Conservation (phyloP, 2,329 filamentous ascomycete genomes). For the Davidsoniella virescens region DNA sequence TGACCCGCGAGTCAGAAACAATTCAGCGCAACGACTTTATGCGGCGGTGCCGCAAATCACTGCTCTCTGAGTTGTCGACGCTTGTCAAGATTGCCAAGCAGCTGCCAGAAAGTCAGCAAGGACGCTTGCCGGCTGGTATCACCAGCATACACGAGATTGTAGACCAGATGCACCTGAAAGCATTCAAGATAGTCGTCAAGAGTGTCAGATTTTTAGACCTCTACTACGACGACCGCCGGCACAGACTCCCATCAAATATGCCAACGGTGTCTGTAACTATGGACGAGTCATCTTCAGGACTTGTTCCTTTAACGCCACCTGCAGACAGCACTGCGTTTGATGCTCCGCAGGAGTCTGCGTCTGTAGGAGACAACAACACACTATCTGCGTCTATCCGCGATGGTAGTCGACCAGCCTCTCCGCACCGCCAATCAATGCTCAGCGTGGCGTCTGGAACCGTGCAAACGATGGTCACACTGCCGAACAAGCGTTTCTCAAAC, state of each 20-base stretch:
- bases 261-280: neutral
- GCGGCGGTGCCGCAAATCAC: conserved; percentile 65
- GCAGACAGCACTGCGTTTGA: conserved; percentile 38
- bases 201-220: conserved; percentile 81
- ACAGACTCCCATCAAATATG: conserved; percentile 5
- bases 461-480: conserved; percentile 22
- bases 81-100: conserved; percentile 80
- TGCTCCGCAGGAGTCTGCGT: conserved; percentile 16
- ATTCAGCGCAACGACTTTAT: conserved; percentile 63
- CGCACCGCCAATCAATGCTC: conserved; percentile 11
- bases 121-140: conserved; percentile 18
- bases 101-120: conserved; percentile 56
- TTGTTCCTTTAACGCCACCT: conserved; percentile 46
- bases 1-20: conserved; percentile 63
- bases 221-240: conserved; percentile 46
- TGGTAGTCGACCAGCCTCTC: neutral
- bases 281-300: conserved; percentile 12
- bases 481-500: conserved; percentile 32
- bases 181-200: conserved; percentile 85
- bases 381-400: neutral
- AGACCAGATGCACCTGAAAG: conserved; percentile 85
- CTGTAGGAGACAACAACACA: neutral
- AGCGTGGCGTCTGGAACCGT: conserved; percentile 26
- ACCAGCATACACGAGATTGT: conserved; percentile 56
- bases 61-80: conserved; percentile 77